Base-by-base conservation (phyloP, 225 moss, liverwort and hornwort genomes). In the Polytrichum commune region DNA sequence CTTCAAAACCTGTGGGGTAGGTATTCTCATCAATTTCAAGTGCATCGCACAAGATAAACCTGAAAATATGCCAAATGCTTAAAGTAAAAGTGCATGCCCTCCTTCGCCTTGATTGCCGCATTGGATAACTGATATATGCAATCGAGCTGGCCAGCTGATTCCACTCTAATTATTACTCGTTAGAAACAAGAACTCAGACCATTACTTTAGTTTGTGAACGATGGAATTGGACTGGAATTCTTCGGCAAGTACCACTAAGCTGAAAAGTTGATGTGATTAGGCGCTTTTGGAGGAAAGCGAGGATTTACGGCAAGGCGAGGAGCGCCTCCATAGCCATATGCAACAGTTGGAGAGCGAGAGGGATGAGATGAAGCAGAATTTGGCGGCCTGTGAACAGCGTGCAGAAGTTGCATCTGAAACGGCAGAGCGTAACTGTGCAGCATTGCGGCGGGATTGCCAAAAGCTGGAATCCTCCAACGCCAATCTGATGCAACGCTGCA, bases 381-480 rank as follows among this genome's bases (percentile, higher is more conserved):
- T 90, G 53, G 82, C 77, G 69, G 76, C 82, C 63, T 80, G 67
- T 63, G 90, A 93, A 72, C 90, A 83, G 75, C 81, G 82, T 63
- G 89, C 86, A 46, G 84, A 90, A 75, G 55, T 87, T 76, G 91
- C 88, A 29, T 78, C 88, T 55, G 86, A 86, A 71, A 74, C 82
- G 54, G 89, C 95, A 57, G 88, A 91, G 80, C 91, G 88, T 63
- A 75, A 81, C 57, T 83, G 67, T n/a, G 73, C 84, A 30, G 73
- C 76, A 19, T 75, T 91, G 68, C 89, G 93, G 38, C 83, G 86
- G 74, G 93, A 93, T 57, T 83, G 79, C 73, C 95, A 93, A 64
- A 93, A 91, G 75, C 80, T 95, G 62, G 91, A 95, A 71, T 77
- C 82, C 72, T 82, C 91, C 72, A 83, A 93, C 74, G 91, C 95